Base-by-base conservation (phyloP, 371 early-diverging fungal genomes). In the Haplosporangium sp. region DNA sequence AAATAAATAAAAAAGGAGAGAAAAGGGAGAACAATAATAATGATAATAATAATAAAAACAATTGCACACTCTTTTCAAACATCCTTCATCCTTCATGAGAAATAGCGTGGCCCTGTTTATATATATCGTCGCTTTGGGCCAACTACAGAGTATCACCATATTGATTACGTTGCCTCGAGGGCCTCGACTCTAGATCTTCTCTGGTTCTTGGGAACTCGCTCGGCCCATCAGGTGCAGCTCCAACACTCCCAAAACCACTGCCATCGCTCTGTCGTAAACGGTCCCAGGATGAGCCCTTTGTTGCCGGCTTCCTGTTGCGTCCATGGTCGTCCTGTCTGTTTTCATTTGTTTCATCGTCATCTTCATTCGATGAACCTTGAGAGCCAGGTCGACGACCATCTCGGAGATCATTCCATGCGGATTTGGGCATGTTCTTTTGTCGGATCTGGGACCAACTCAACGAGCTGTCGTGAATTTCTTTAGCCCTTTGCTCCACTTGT, bases 171-270 rank as follows among this genome's bases (percentile, higher is more conserved):
- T 53, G 42, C 1, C 48, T 58, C 0, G 62, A 58, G 12, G 71
- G 58, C 41, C 47, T 50, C 8, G 71, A 71, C 40, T 77, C 71
- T 29, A 77, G 42, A 53, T 77, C 77, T 41, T 77, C 77, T 37
- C 77, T 59, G 16, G 77, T 77, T 38, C 77, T 70, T 23, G 77
- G 59, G 42, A 77, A 77, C 6, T 62, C 77, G 13, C 71, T 64
- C 9, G 77, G 64, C 20, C 77, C 77, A 54, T 77, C 77, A 2
- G 37, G 58, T 13, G 66, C 13, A 16, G 45, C 6, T 5, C 48
- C 50, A 21, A 6, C 42, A 14, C 12, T 23, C 4, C 59, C 50
- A 40, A 55, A 58, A 3, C 70, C 71, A 20, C 43, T 52, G 5
- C 6, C 53, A 46, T 56, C 59, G 4, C 54, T 37, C 18, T 53